Evolutionary conservation across 805 yeast species (phyloP), one percentile per base, ranked within the genome.

Genomic region (Metschnikowia hibisci): DNA sequence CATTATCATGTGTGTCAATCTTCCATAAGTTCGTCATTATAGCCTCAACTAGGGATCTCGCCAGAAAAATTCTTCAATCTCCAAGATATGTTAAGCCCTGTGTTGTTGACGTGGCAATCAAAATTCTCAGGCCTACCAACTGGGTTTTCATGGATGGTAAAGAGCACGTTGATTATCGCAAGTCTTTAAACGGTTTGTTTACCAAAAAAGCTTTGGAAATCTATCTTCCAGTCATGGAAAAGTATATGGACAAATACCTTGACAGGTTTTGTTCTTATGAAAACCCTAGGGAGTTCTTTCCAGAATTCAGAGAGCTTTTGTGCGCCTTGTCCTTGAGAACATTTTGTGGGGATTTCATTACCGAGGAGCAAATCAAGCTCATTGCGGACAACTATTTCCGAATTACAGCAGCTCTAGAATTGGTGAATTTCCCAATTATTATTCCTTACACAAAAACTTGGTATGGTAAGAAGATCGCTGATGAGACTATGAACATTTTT

Each of bases 111-210:
- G 98, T 89, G 42, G 99, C 99, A 15, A 76, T 82, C 50, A 93
- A 93, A 68, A 87, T 93, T 53, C 73, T 93, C 58, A 81, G 98
- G 67, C 97, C 98, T 36, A 76, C 91, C 35, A 93, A 91, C 73
- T 93, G 99, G 99, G 99, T 93, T 29, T 93, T 93, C 64, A 69
- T 89, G 58, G 99, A 93, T 60, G 99, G 99, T 55, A 89, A 89
- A 69, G 95, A 82, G 27, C 99, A 93, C 58, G 80, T 82, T 45
- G 99, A 93, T 66, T 93, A 91, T 69, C 82, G 99, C 68, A 82
- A 81, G 63, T 82, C 93, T 11, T 73, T 93, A 61, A 91, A 93
- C 62, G 95, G 95, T 6, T 73, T 93, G 46, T 93, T 93, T 69
- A 84, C 96, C 12, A 80, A 80, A 50, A 74, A 77, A 52, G 97